Evolutionary conservation across 345 rosid species (phyloP).

Genomic region (Sonneratia caseolaris): DNA sequence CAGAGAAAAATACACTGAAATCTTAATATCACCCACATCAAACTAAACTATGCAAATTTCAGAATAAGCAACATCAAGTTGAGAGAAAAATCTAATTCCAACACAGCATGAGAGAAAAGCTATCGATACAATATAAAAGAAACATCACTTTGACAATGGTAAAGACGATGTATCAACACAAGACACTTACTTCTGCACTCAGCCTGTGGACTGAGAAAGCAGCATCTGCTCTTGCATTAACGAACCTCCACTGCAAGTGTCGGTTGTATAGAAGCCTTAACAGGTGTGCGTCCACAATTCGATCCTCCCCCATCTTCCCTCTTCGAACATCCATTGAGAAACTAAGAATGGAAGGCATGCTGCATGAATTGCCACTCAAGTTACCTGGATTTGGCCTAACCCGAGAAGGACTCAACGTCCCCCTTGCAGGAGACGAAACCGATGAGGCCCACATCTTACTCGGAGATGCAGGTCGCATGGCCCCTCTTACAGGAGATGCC

Average conservation of each 20-base stretch:
- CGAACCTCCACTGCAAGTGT: conserved; percentile 77
- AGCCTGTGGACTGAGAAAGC: conserved; percentile 46
- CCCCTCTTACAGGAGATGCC: conserved; percentile 57
- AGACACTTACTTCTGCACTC: conserved; percentile 59
- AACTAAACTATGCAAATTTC: background rate
- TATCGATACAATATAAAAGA: background rate
- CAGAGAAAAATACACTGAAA: background rate
- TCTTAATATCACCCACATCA: background rate
- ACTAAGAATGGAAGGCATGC: too few species aligned
- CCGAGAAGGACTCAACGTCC: conserved; percentile 65
- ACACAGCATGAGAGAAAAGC: background rate
- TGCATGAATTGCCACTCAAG: conserved; percentile 15
- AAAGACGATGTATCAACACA: background rate
- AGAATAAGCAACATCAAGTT: background rate
- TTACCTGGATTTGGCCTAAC: conserved; percentile 22
- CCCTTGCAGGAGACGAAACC: conserved; percentile 43
- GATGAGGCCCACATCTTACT: conserved; percentile 61
- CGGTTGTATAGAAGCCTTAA: conserved; percentile 81
- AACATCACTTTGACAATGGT: background rate
- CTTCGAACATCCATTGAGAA: too few species aligned
- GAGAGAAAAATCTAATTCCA: background rate
- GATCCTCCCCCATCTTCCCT: conserved; percentile 45
- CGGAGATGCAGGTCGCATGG: conserved; percentile 74
- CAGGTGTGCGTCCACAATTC: conserved; percentile 65
- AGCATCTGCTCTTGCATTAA: conserved; percentile 67